These are phyloP conservation scores for Kurtzmaniella quercitrusa DNA, from an alignment of 1,139 yeast species.

Conservation along the genomic window DNA sequence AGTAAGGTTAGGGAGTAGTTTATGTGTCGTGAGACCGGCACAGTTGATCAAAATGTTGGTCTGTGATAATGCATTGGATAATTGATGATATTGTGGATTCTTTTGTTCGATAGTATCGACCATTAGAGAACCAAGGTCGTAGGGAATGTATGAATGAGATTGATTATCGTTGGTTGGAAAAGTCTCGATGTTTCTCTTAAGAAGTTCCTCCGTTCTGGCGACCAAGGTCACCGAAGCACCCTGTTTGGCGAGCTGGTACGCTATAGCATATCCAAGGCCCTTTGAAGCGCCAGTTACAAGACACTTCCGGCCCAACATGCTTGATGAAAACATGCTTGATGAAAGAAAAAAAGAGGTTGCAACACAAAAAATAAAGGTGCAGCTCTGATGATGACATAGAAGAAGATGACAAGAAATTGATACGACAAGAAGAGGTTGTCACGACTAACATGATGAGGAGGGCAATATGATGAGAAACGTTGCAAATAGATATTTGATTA, in stretches of 20 bases:
- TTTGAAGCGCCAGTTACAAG: constrained; percentile 82
- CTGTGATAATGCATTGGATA: constrained; percentile 17
- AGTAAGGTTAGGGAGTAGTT: constrained; percentile 46
- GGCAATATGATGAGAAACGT: too few species aligned
- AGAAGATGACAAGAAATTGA: neutral
- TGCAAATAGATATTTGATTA: too few species aligned
- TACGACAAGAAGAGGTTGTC: too few species aligned
- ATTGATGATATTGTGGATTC: constrained; percentile 6
- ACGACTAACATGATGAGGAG: too few species aligned
- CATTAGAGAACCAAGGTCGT: constrained; percentile 39
- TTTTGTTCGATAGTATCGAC: constrained; percentile 3
- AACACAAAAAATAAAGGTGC: neutral
- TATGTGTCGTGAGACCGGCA: constrained; percentile 74
- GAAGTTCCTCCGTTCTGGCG: constrained; percentile 45
- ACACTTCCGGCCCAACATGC: constrained; percentile 2
- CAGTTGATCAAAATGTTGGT: constrained; percentile 62
- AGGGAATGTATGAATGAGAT: constrained; percentile 44
- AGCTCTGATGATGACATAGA: neutral
- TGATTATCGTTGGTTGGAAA: constrained; percentile 33
- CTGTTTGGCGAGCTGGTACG: constrained; percentile 48
- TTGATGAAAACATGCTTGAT: neutral
- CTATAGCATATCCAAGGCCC: constrained; percentile 76
- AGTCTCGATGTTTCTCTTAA: constrained; percentile 27
- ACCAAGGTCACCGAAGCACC: constrained; percentile 65
- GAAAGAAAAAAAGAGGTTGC: neutral